phyloP scores from a whole-genome alignment of 2,329 filamentous ascomycete species.

The Alternaria arbusti region DNA sequence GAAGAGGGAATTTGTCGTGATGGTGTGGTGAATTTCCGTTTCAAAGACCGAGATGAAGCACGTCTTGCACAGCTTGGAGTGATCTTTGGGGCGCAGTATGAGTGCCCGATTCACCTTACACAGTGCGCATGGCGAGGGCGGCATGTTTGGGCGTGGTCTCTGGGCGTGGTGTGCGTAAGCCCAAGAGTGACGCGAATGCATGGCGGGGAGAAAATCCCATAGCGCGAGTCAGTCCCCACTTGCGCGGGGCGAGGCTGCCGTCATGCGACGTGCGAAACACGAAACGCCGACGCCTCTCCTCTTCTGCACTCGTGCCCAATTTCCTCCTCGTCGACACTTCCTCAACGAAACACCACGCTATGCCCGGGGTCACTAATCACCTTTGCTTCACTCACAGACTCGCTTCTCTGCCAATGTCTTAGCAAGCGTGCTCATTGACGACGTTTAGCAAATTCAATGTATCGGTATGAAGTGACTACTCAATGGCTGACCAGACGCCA shows the following conservation, averaged over 20 bases:
- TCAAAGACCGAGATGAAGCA: slow-evolving; percentile 93
- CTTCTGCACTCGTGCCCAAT: neutral
- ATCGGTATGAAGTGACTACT: neutral
- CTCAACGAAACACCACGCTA: neutral
- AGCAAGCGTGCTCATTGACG: neutral
- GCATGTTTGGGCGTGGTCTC: slow-evolving; percentile 61
- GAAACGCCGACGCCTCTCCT: neutral
- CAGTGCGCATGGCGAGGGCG: slow-evolving; percentile 75
- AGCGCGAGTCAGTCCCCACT: neutral
- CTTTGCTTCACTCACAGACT: neutral
- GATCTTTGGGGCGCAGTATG: slow-evolving; percentile 92
- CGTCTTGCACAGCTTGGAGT: slow-evolving; percentile 86
- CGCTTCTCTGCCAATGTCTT: neutral
- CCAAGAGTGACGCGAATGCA: neutral
- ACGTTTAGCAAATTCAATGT: neutral
- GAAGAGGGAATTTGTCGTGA: slow-evolving; percentile 82
- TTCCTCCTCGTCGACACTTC: neutral
- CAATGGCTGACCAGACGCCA: neutral
- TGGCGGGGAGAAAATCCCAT: neutral
- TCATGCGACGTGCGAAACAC: neutral
- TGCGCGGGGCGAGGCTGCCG: neutral
- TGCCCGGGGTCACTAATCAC: neutral
- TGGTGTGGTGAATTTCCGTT: slow-evolving; percentile 91
- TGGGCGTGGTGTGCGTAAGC: neutral
- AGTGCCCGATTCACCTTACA: slow-evolving; percentile 81